phyloP scores from a whole-genome alignment of 768 basidiomycete species.

The Macrocybe gigantea region DNA sequence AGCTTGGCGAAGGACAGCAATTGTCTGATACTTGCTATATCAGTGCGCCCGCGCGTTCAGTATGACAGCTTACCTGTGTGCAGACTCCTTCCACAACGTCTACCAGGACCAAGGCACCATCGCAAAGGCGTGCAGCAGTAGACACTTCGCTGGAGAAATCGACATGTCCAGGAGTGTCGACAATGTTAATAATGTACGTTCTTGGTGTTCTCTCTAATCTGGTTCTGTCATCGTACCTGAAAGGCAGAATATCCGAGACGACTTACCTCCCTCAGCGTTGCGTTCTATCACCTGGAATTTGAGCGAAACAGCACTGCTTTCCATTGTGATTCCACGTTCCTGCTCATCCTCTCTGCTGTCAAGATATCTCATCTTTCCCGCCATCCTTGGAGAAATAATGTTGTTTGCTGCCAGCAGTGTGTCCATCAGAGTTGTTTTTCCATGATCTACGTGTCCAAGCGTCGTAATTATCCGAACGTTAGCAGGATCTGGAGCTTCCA shows the following conservation, averaged over 20 bases:
- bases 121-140: slow-evolving; percentile 87
- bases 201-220: slow-evolving; percentile 48
- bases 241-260: slow-evolving; percentile 16
- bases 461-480: slow-evolving; percentile 79
- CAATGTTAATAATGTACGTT: slow-evolving; percentile 88
- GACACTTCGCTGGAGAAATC: slow-evolving; percentile 98
- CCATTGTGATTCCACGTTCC: slow-evolving; percentile 98
- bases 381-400: slow-evolving; percentile 92
- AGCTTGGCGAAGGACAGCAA: slow-evolving; percentile 91
- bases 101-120: slow-evolving; percentile 92
- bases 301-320: slow-evolving; percentile 90
- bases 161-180: slow-evolving; percentile 98
- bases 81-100: slow-evolving; percentile 98
- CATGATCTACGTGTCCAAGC: slow-evolving; percentile 91
- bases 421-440: slow-evolving; percentile 95
- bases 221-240: slow-evolving; percentile 24
- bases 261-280: slow-evolving; percentile 45
- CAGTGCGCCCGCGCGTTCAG: neutral
- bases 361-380: slow-evolving; percentile 92
- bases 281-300: slow-evolving; percentile 77
- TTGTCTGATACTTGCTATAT: slow-evolving; percentile 51
- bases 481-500: slow-evolving; percentile 32
- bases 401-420: slow-evolving; percentile 94
- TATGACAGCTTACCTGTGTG: slow-evolving; percentile 62
- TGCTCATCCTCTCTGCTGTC: slow-evolving; percentile 97